phyloP scores from a whole-genome alignment of 805 yeast species.

The Metschnikowia sp. region DNA sequence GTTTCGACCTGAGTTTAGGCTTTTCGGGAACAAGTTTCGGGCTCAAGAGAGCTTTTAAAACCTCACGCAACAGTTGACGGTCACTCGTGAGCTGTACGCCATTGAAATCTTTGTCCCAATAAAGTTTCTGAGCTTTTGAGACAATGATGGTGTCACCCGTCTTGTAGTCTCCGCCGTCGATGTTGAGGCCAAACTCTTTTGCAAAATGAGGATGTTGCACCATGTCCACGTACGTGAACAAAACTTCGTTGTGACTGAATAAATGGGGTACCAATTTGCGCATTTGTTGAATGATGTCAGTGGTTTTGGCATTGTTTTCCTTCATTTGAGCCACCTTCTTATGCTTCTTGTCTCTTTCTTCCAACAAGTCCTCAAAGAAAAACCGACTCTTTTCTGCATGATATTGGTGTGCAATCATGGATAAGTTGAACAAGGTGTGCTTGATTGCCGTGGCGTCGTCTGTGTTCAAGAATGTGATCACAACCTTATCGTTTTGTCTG shows the following conservation, averaged over 20 bases:
- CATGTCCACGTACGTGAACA: conserved; percentile 52
- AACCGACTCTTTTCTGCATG: conserved; percentile 41
- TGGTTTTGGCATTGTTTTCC: conserved; percentile 39
- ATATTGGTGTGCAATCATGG: conserved; percentile 49
- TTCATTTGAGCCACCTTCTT: conserved; percentile 43
- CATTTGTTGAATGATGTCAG: conserved; percentile 45
- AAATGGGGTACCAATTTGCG: conserved; percentile 48
- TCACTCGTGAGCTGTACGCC: conserved; percentile 38
- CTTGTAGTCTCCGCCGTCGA: conserved; percentile 28
- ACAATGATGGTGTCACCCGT: conserved; percentile 59
- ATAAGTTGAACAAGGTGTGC: conserved; percentile 34
- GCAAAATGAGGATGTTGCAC: conserved; percentile 31
- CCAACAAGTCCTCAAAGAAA: conserved; percentile 32
- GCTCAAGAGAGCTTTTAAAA: conserved; percentile 39
- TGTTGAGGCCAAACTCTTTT: conserved; percentile 34
- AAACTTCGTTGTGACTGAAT: conserved; percentile 39
- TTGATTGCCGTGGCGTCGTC: conserved; percentile 30
- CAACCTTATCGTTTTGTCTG: conserved; percentile 40
- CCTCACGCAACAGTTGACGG: conserved; percentile 31
- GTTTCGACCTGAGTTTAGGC: conserved; percentile 20
- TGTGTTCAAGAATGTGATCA: conserved; percentile 47
- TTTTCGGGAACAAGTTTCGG: conserved; percentile 21
- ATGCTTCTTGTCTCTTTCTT: conserved; percentile 35
- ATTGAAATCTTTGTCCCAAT: conserved; percentile 29
- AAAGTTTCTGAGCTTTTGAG: conserved; percentile 38